Evolutionary conservation across 2,329 filamentous ascomycete genomes (phyloP), one percentile per base, ranked within the genome.

Genomic region (Elsinoe perseae): DNA sequence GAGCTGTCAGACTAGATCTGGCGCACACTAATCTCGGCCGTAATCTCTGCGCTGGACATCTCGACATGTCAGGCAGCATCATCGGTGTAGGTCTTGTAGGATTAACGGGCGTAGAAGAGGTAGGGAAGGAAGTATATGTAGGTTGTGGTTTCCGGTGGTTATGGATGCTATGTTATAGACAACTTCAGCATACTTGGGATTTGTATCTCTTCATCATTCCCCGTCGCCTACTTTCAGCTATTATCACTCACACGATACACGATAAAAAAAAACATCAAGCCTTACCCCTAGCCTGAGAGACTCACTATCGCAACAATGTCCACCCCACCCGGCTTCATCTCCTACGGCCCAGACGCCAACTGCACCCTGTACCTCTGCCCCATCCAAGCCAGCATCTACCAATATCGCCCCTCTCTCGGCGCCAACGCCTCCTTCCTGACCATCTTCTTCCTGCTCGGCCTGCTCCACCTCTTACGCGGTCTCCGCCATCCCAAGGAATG

Each of bases 391-490:
- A 42, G 36, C 21, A 40, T 61, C 61, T 80, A 83, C 65, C 64
- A 71, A 54, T 85, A 84, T 67, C 71, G 74, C 28, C 76, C 83
- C 25, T 72, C 72, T 25, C 66, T 84, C 1, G 67, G 69, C 8
- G 78, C 78, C 58, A 85, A 85, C 63, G 68, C 72, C 44, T 58
- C 73, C 46, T 81, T 82, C 62, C 59, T 77, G 2, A 75, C 67
- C 32, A 61, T 84, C 34, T 85, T 82, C 63, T 66, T 62, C 46
- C 28, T 77, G 36, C 61, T 75, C 4, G 12, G 80, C 42, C 64
- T 69, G 27, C 73, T 72, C 62, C 60, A 78, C 23, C 59, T 65
- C 36, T 70, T 69, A 40, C 75, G 74, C 59, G 72, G 68, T 28
- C 54, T 74, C 50, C 75, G 71, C 8, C 75, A 77, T 54, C 72